Evolutionary conservation across 768 basidiomycete species (phyloP), one percentile per base, ranked within the genome.

Genomic region (Tylopilus plumbeoviolaceoides): DNA sequence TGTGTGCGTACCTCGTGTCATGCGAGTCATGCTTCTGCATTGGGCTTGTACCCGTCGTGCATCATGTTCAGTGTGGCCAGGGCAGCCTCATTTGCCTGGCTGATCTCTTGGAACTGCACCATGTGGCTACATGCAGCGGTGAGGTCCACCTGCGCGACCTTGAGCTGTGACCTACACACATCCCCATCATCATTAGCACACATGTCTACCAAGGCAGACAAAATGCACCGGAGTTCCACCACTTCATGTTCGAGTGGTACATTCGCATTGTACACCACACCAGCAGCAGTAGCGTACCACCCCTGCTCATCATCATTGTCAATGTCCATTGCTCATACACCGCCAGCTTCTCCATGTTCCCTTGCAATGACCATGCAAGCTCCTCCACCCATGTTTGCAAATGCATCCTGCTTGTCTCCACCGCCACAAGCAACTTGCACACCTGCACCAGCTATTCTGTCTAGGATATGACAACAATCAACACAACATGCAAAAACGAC

Each of bases 71-170:
- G 69, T 31, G 80, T 78, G 27, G 80, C 75, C 7, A 95, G 74
- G 8, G 91, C 89, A 57, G 78, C 79, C 66, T 94, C 92, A 59
- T 80, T 91, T 0, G 89, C 87, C 62, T 85, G 81, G 56, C 87
- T 87, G 59, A 95, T 93, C 57, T 88, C 84, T 63, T 89, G 81
- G 80, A 87, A 94, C 67, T 94, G 92, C 54, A 87, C 80, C 27
- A 86, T 84, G 61, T 92, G 89, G 42, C 72, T 80, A 49, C 79
- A 78, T 1, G 90, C 85, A 18, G 81, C 73, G 10, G 83, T 75
- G 33, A 92, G 78, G 59, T 93, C 91, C 21, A 89, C 78, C 67
- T 93, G 84, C 3, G 85, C 77, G 2, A 89, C 76, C 70, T 90
- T 91, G 47, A 95, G 74, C 25, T 85, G 75, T 39, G 85, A 82